Percentiles rank a stretch among this genome's conserved stretches.
Conservation (phyloP, 768 basidiomycete genomes). For the Russula ochroleuca region DNA sequence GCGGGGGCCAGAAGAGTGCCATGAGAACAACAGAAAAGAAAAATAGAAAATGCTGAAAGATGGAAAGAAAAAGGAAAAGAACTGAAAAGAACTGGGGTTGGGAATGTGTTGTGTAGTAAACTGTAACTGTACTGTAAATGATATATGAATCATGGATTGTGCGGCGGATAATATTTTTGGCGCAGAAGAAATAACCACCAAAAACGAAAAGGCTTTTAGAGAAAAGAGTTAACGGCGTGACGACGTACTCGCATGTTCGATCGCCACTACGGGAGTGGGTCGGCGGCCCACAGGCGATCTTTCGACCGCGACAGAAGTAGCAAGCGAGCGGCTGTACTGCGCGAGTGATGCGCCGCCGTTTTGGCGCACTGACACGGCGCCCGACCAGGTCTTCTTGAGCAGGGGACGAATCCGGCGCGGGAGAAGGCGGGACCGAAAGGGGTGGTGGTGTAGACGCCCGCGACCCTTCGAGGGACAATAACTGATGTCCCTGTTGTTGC, state of each 20-base stretch:
- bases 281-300: slow-evolving; percentile 21
- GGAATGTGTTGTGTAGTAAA: too few species aligned
- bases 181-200: neutral
- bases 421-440: neutral
- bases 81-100: too few species aligned
- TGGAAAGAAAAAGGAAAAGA: too few species aligned
- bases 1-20: neutral
- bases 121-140: too few species aligned
- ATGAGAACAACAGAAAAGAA: neutral
- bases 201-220: neutral
- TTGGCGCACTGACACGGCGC: slow-evolving; percentile 21
- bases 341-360: slow-evolving; percentile 20
- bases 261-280: slow-evolving; percentile 5
- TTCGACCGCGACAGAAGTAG: slow-evolving; percentile 25
- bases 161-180: too few species aligned
- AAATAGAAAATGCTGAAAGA: neutral
- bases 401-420: neutral
- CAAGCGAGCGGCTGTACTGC: slow-evolving; percentile 23
- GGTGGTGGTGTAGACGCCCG: neutral
- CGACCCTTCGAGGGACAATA: neutral
- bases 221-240: neutral
- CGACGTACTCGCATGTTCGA: slow-evolving; percentile 23
- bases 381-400: neutral
- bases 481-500: neutral
- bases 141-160: too few species aligned